Conservation (phyloP, 1,284 basidiomycete genomes). For the Tremellales sp. region DNA sequence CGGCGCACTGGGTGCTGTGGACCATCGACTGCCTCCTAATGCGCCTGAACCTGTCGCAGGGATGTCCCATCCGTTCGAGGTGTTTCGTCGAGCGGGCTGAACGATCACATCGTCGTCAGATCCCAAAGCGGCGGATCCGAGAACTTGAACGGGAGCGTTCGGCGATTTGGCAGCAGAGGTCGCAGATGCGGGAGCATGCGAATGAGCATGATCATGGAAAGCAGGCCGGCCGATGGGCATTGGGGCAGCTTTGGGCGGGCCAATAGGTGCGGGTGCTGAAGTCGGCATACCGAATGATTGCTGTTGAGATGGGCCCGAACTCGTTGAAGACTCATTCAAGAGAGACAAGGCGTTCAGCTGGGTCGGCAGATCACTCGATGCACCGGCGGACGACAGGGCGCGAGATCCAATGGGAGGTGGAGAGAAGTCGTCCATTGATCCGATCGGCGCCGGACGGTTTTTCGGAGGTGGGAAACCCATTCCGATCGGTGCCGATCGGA, state of each 20-base stretch:
- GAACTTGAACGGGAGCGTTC: slow-evolving; percentile 28
- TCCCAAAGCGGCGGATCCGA: slow-evolving; percentile 39
- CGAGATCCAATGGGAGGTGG: slow-evolving; percentile 30
- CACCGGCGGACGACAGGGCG: slow-evolving; percentile 10
- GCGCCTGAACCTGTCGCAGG: slow-evolving; percentile 7
- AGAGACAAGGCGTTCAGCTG: slow-evolving; percentile 1
- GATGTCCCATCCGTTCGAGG: slow-evolving; percentile 23
- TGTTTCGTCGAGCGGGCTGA: slow-evolving; percentile 19
- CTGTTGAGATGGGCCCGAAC: slow-evolving; percentile 13
- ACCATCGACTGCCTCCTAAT: slow-evolving; percentile 28
- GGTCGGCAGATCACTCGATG: slow-evolving; percentile 3
- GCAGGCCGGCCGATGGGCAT: slow-evolving; percentile 24
- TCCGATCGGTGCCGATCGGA: slow-evolving; percentile 30
- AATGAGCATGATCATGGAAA: slow-evolving; percentile 6
- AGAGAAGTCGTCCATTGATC: slow-evolving; percentile 35
- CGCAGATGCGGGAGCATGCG: slow-evolving; percentile 11
- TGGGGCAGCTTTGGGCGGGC: slow-evolving; percentile 4
- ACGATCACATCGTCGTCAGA: slow-evolving; percentile 36
- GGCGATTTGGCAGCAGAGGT: slow-evolving; percentile 16
- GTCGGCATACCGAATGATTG: slow-evolving; percentile 1
- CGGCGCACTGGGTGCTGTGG: slow-evolving; percentile 28
- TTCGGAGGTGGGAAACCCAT: slow-evolving; percentile 36
- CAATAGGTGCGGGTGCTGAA: slow-evolving; percentile 16
- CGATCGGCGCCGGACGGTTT: slow-evolving; percentile 12
- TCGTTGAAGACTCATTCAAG: slow-evolving; percentile 1